phyloP scores from a whole-genome alignment of 2,329 filamentous ascomycete genomes.

The Colletotrichum siamense region DNA sequence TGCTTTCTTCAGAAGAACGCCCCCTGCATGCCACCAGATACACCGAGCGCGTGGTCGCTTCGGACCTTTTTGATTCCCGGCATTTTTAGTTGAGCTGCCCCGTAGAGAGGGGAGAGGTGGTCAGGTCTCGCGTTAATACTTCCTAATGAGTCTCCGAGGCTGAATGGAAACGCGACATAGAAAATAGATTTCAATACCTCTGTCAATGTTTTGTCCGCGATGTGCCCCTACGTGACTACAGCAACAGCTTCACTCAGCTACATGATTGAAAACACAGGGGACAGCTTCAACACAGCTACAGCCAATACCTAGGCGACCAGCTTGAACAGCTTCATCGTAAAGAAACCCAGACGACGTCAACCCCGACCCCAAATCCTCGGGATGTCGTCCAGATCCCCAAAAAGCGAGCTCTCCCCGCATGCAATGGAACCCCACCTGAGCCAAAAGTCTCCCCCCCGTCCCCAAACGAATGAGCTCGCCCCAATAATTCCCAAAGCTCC shows the following conservation, averaged over 20 bases:
- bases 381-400: slow-evolving; percentile 5
- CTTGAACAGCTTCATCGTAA: neutral
- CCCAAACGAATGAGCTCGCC: neutral
- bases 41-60: slow-evolving; percentile 9
- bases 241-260: too few relatives aligned
- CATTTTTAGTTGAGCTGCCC: slow-evolving; percentile 1
- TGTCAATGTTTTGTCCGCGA: neutral
- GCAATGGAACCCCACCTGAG: neutral
- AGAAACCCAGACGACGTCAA: neutral
- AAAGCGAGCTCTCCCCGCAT: slow-evolving; percentile 8
- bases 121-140: slow-evolving; percentile 7
- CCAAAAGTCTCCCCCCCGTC: neutral
- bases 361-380: neutral
- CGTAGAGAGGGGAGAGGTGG: neutral
- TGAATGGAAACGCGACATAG: slow-evolving; percentile 12
- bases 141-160: slow-evolving; percentile 4
- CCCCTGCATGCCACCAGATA: neutral
- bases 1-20: slow-evolving; percentile 1
- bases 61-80: slow-evolving; percentile 8
- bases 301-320: too few relatives aligned
- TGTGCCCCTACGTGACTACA: neutral
- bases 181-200: slow-evolving; percentile 18
- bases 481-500: neutral
- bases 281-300: too few relatives aligned
- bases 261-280: too few relatives aligned